Conservation (phyloP, 257 asterid species). For the Solanum rostratum region DNA sequence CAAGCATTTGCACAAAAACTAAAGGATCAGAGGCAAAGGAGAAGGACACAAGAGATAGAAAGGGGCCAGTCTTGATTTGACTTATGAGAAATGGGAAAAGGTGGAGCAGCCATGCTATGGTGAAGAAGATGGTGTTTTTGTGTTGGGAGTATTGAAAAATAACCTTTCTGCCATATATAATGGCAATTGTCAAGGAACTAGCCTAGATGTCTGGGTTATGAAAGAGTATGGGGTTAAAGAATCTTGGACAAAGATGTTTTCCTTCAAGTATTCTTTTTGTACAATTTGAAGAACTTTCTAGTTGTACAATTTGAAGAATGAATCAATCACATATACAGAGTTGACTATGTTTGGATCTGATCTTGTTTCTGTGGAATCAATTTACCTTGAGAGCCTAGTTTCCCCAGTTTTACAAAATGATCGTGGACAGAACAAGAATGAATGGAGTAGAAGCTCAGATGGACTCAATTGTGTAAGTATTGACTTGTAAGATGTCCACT, state of each 20-base stretch:
- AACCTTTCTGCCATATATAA: neutral
- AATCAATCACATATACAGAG: neutral
- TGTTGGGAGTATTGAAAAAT: neutral
- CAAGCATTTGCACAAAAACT: too few relatives aligned
- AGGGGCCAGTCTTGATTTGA: too few relatives aligned
- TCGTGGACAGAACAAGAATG: neutral
- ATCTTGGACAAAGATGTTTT: conserved; percentile 36
- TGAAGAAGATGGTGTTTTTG: neutral
- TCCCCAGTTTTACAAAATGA: neutral
- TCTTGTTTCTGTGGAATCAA: neutral
- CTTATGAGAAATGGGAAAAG: too few relatives aligned
- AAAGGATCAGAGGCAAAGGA: too few relatives aligned
- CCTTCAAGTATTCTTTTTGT: neutral
- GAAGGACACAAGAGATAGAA: too few relatives aligned
- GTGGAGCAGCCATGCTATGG: neutral
- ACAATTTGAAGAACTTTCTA: neutral
- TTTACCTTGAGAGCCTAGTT: neutral
- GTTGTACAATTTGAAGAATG: neutral
- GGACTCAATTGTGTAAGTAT: neutral
- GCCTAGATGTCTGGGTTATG: conserved; percentile 2
- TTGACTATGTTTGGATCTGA: neutral
- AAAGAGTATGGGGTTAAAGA: conserved; percentile 20
- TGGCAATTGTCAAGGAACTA: too few relatives aligned
- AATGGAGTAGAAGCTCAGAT: neutral
- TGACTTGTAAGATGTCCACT: neutral